Base-by-base conservation (phyloP, 176 grass and related monocot genomes). In the Pharus latifolius region DNA sequence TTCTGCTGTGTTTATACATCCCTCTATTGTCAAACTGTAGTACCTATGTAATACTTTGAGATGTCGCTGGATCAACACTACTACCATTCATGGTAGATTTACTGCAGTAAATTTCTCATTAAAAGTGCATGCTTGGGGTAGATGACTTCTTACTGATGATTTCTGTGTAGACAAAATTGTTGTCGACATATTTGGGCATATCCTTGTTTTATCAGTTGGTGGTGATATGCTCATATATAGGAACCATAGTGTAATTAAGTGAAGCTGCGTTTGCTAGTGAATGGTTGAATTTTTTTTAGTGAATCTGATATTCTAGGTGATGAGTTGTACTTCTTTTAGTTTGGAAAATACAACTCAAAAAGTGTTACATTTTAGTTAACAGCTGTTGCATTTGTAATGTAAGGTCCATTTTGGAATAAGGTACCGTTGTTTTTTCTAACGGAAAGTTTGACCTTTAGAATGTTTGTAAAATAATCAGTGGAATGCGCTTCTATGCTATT, bases 1-100 rank as follows among this genome's bases (percentile, higher is more conserved):
- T 70, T 33, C 65, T 59, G 26, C 18, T 65, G 52, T 81, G 78
- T 80, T 65, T 59, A 76, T 64, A 81, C 66, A 64, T 22, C 65
- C 41, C 31, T 70, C 29, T 51, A 59, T 75, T 76, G 70, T 55
- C 50, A 51, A 61, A 76, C 19, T 81, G 57, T 76, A 76, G 65
- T 32, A 70, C 70, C 24, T 75, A 48, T 85, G 64, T 58, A 56
- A 26, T 70, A 55, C 63, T 55, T 54, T 56, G 63, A 63, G 16
- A 45, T 76, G 25, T 24, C 29, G 50, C 56, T 64, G 43, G 15
- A 57, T 26, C 31, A 11, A 30, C 44, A 69, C 47, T 37, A 69
- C 55, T 49, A 48, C 64, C 14, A 16, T 69, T 76, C 63, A 25
- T 86, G 57, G 42, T 76, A 13, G 83, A 81, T 65, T 70, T 76